Percentiles rank a stretch among this genome's conserved stretches.
Conservation (phyloP, 208 protist species). For the Trypanosoma caninum region DNA sequence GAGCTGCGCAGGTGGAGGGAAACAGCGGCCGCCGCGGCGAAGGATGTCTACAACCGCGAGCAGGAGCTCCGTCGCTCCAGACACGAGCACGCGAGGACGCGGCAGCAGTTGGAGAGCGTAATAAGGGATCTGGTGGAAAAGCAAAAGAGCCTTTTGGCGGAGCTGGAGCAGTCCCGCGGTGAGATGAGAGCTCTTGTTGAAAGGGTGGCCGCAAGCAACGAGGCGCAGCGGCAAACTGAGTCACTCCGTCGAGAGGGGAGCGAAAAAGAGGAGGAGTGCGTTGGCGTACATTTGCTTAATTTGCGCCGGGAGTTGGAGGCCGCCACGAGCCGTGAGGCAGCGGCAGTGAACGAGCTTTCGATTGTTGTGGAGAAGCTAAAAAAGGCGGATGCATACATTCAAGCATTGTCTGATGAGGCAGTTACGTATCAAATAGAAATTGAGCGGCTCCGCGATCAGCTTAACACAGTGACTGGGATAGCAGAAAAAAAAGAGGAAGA, state of each 20-base stretch:
- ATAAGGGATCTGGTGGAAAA: slow-evolving; percentile 19
- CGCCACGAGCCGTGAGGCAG: slow-evolving; percentile 1
- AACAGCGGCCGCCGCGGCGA: not conserved
- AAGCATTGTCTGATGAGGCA: slow-evolving; percentile 23
- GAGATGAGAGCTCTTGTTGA: slow-evolving; percentile 6
- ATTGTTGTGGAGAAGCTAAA: slow-evolving; percentile 18
- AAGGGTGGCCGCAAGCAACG: not conserved
- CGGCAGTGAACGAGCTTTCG: slow-evolving; percentile 2
- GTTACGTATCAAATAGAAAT: slow-evolving; percentile 14
- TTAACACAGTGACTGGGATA: not conserved
- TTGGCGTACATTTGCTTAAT: not conserved
- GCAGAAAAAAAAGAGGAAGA: slow-evolving; percentile 1
- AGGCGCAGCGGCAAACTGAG: not conserved
- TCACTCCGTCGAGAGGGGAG: not conserved
- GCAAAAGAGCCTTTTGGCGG: slow-evolving; percentile 6
- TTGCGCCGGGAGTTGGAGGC: slow-evolving; percentile 4
- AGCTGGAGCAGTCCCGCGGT: not conserved
- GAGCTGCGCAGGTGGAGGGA: slow-evolving; percentile 7
- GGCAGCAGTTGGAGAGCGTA: slow-evolving; percentile 9
- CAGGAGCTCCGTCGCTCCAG: slow-evolving; percentile 11
- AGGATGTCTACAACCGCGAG: slow-evolving; percentile 9
- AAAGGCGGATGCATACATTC: slow-evolving; percentile 23
- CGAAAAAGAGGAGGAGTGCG: not conserved
- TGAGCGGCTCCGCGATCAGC: slow-evolving; percentile 10
- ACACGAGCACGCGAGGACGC: slow-evolving; percentile 1